These are phyloP conservation scores for Penicillium italicum DNA, from an alignment of 2,329 filamentous ascomycete genomes.

Conservation along the genomic window DNA sequence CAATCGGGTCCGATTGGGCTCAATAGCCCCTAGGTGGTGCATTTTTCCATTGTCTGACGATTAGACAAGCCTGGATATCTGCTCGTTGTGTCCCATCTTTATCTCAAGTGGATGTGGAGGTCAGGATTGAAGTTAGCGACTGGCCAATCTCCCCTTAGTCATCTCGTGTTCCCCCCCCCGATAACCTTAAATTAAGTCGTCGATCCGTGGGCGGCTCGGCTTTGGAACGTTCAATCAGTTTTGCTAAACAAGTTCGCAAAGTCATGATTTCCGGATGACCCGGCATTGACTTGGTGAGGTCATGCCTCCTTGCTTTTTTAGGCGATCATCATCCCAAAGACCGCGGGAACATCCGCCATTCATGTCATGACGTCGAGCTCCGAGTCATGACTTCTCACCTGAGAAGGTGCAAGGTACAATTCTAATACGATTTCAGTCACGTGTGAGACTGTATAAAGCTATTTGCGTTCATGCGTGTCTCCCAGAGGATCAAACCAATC, in stretches of 20 bases:
- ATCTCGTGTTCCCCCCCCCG: neutral
- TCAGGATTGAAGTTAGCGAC: neutral
- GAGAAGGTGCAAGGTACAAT: too few relatives aligned
- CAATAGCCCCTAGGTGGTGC: neutral
- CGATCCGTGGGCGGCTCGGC: neutral
- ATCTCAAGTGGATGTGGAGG: neutral
- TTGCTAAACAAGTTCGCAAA: neutral
- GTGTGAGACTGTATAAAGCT: neutral
- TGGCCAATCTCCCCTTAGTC: slow-evolving; percentile 1
- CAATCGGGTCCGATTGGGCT: neutral
- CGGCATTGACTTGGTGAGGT: slow-evolving; percentile 1
- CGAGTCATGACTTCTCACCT: too few relatives aligned
- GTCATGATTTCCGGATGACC: neutral
- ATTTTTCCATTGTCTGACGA: neutral
- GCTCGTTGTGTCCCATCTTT: neutral
- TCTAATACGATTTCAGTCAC: too few relatives aligned
- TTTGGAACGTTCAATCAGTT: neutral
- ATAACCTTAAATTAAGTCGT: slow-evolving; percentile 3
- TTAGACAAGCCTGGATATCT: neutral
- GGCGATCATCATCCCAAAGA: neutral
- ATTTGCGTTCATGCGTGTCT: neutral
- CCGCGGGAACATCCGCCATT: neutral
- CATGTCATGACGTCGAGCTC: slow-evolving; percentile 1
- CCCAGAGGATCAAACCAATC: neutral
- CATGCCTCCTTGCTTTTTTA: neutral